Evolutionary conservation across 202 grass and related monocot species (phyloP).

Genomic region (Setaria viridis): DNA sequence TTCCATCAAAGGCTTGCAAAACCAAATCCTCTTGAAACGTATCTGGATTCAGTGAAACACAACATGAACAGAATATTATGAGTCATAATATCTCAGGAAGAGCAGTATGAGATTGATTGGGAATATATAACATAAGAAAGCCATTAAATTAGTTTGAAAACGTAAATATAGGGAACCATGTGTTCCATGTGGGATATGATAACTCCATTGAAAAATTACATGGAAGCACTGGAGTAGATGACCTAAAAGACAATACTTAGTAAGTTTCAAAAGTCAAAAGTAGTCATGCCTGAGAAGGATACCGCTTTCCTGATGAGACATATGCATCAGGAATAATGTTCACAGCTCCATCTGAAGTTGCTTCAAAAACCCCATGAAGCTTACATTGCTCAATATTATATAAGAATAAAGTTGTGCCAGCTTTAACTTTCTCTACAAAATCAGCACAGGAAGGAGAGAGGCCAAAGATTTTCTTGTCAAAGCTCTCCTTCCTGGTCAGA

Average conservation of each 20-base stretch:
- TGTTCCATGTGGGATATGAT: background rate
- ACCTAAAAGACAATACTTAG: constrained; percentile 18
- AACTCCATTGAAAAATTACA: background rate
- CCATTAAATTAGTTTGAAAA: background rate
- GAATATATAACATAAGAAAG: background rate
- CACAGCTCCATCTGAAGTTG: constrained; percentile 69
- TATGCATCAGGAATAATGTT: constrained; percentile 71
- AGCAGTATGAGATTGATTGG: background rate
- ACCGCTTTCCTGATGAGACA: constrained; percentile 40
- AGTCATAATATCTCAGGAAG: constrained; percentile 1
- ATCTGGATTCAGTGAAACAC: constrained; percentile 51
- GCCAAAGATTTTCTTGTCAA: constrained; percentile 65
- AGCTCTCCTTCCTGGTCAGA: constrained; percentile 55
- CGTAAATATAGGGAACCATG: background rate
- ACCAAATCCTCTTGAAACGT: constrained; percentile 68
- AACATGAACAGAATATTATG: constrained; percentile 26
- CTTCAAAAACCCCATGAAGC: constrained; percentile 70
- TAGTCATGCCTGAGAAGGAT: constrained; percentile 58
- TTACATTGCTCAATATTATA: constrained; percentile 58
- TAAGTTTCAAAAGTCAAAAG: constrained; percentile 1
- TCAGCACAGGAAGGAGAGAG: constrained; percentile 42
- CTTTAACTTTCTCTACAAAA: constrained; percentile 59
- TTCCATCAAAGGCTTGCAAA: constrained; percentile 65
- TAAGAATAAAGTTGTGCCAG: constrained; percentile 62
- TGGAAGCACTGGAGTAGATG: constrained; percentile 4